These are phyloP conservation scores for Canna indica DNA, from an alignment of 176 grass and related monocot species.

Conservation along the genomic window DNA sequence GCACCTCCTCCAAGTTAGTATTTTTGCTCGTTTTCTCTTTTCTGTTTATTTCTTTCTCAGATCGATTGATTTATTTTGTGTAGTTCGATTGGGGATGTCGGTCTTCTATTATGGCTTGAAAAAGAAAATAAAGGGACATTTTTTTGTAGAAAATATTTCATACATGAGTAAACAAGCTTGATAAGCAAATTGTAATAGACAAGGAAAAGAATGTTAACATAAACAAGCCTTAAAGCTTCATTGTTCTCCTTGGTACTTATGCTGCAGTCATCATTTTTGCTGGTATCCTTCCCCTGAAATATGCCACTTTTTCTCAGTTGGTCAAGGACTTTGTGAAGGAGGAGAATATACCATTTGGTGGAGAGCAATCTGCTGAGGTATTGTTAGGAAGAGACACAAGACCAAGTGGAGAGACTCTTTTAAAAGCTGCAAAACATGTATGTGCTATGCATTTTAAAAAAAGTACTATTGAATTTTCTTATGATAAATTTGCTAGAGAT, in stretches of 20 bases:
- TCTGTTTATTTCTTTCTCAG: not conserved
- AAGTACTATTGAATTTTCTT: not conserved
- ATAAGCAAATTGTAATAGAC: not conserved
- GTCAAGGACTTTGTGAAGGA: conserved; percentile 60
- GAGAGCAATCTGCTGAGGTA: conserved; percentile 40
- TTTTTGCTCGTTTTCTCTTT: not conserved
- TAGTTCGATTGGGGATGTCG: not conserved
- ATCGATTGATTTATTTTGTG: not conserved
- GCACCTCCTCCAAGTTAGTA: conserved; percentile 48
- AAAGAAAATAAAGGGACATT: not conserved
- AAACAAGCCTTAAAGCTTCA: not conserved
- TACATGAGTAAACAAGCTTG: not conserved
- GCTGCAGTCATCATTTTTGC: not conserved
- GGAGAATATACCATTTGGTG: conserved; percentile 45
- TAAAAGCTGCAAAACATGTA: conserved; percentile 63
- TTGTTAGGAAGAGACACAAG: conserved; percentile 86
- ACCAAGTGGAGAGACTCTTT: conserved; percentile 66
- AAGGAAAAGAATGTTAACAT: not conserved
- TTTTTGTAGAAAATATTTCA: not conserved
- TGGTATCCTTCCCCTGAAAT: not conserved
- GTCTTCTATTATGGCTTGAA: not conserved
- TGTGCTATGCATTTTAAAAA: conserved; percentile 4
- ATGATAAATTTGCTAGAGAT: not conserved
- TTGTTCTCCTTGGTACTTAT: not conserved
- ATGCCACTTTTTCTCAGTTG: conserved; percentile 30